Evolutionary conservation across 1,139 yeast species (phyloP), one percentile per base, ranked within the genome.

Genomic region (Hanseniaspora sp.): DNA sequence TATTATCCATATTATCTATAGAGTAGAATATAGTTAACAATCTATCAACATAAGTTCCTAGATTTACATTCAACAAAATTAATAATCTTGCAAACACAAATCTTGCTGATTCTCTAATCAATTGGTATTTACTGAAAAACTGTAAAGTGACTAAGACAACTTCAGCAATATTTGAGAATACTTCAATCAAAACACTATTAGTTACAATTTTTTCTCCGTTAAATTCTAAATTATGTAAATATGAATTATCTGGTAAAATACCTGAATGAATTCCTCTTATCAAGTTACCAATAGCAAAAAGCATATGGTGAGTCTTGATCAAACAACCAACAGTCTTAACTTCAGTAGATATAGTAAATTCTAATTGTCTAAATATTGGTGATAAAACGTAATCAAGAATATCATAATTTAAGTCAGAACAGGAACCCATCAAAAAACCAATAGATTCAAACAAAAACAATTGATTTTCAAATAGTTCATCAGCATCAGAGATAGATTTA

Each of bases 221-320:
- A 29, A 66, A 67, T 56, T 66, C 69, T 33, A 45, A 39, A 18
- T 48, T 53, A 23, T 48, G 48, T 40, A 53, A 40, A n/a, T 51
- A 51, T 4, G 54, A 51, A 52, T 65, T 66, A 41, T 67, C 70
- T 6, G 70, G 69, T 28, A 67, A 68, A 11, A 67, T 53, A 6
- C 70, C 69, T 23, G 65, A 64, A 54, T 67, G 70, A 61, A 85
- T 82, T 1, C 97, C 97, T 63, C 92, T 78, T 2, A 90, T 85
- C 63, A 90, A 76, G 0, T 96, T 86, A 39, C 96, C 96, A 54
- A 92, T 78, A 0, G 96, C 92, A 80, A 86, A 79, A 49, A 94
- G 70, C 43, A 83, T 77, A 66, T 92, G 96, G 66, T 92, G 96
- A 1, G 88, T 82, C 65, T 87, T 94, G 48, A 86, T 69, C 4